These are phyloP conservation scores for Paecilomyces variotii DNA, from an alignment of 2,329 filamentous ascomycete species.

Conservation along the genomic window DNA sequence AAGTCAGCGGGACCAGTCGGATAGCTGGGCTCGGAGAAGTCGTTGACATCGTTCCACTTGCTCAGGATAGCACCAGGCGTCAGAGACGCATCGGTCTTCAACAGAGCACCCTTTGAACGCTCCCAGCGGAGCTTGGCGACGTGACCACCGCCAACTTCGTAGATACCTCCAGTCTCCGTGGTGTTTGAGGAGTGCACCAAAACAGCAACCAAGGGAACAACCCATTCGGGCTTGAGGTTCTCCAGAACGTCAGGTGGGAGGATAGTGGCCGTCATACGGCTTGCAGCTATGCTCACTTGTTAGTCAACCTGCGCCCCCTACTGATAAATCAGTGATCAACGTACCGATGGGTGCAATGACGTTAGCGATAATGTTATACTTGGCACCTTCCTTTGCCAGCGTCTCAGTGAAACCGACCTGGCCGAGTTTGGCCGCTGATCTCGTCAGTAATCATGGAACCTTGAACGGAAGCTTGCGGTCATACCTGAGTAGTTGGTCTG, in stretches of 20 bases:
- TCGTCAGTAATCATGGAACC: conserved; percentile 16
- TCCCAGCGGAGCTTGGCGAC: conserved; percentile 93
- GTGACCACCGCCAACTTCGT: conserved; percentile 88
- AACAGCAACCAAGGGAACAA: conserved; percentile 84
- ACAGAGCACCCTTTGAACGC: conserved; percentile 76
- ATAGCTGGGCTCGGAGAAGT: conserved; percentile 79
- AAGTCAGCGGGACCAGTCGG: conserved; percentile 84
- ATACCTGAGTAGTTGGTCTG: conserved; percentile 86
- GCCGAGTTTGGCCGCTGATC: conserved; percentile 75
- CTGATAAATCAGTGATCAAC: conserved; percentile 6
- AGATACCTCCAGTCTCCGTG: conserved; percentile 77
- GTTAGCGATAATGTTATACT: conserved; percentile 96
- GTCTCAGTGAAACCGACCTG: conserved; percentile 98
- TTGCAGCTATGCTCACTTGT: conserved; percentile 55
- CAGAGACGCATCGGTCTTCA: conserved; percentile 81
- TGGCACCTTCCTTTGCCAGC: conserved; percentile 89
- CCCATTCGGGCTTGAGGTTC: conserved; percentile 83
- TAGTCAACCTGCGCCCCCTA: not conserved
- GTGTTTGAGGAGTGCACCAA: conserved; percentile 80
- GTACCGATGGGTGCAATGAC: conserved; percentile 77
- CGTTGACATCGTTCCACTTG: conserved; percentile 80
- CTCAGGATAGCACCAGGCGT: conserved; percentile 80
- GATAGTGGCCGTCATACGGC: conserved; percentile 89
- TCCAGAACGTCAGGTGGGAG: conserved; percentile 91
- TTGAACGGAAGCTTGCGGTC: conserved; percentile 9